A percentile compares a stretch with the other conserved stretches of the same genome.
These are phyloP conservation scores for Rossbeevera mucosa DNA, from an alignment of 768 basidiomycete genomes.

Conservation along the genomic window DNA sequence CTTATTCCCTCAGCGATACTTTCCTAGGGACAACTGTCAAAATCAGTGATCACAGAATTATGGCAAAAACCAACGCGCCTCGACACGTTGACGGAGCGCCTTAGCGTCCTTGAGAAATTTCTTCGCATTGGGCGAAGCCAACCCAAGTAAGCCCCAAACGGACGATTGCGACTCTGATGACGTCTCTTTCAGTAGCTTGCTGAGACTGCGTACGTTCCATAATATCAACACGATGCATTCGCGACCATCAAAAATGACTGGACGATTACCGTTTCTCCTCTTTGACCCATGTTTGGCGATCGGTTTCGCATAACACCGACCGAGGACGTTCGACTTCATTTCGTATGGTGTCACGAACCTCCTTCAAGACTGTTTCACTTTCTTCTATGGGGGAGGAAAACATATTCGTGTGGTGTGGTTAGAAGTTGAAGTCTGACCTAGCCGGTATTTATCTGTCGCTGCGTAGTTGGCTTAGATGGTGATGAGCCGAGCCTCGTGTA, in stretches of 20 bases:
- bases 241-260: neutral
- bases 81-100: slow-evolving; percentile 4
- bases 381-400: neutral
- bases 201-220: neutral
- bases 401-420: slow-evolving; percentile 2
- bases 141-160: neutral
- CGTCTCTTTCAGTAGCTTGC: neutral
- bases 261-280: slow-evolving; percentile 7
- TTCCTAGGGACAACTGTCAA: slow-evolving; percentile 3
- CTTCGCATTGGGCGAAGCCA: slow-evolving; percentile 3
- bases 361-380: neutral
- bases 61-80: neutral
- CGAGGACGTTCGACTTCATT: neutral
- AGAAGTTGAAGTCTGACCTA: neutral
- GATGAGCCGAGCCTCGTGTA: neutral
- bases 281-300: neutral
- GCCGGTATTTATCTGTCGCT: slow-evolving; percentile 10
- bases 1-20: neutral
- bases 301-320: slow-evolving; percentile 3
- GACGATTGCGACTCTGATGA: neutral
- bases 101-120: slow-evolving; percentile 4
- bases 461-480: neutral
- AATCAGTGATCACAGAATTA: neutral
- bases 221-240: neutral
- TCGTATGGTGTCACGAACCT: neutral